Conservation (phyloP, 192 early-diverging fungal genomes). For the Backusella circina region DNA sequence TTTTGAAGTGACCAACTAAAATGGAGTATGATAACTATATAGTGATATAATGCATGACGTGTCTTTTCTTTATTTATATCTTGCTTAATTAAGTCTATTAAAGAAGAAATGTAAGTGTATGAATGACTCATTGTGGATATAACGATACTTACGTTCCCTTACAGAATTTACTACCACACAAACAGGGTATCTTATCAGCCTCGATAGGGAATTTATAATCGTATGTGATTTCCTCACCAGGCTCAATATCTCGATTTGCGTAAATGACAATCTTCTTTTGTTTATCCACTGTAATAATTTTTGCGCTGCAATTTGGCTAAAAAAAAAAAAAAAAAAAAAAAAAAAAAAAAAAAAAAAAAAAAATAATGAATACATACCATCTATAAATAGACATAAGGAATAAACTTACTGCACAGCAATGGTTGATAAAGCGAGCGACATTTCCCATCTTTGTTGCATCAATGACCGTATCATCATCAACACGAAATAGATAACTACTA, state of each 20-base stretch:
- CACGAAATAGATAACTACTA: conserved; percentile 91
- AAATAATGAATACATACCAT: not conserved
- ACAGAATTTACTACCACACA: conserved; percentile 84
- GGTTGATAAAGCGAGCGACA: conserved; percentile 96
- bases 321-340: not conserved
- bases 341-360: not conserved
- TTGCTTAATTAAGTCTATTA: conserved; percentile 1
- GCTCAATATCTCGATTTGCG: conserved; percentile 89
- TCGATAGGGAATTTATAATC: conserved; percentile 97
- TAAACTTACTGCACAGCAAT: conserved; percentile 85
- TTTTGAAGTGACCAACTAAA: not conserved
- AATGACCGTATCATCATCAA: conserved; percentile 92
- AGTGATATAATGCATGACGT: not conserved
- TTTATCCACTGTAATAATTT: conserved; percentile 86
- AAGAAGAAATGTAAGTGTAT: not conserved
- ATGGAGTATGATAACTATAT: not conserved
- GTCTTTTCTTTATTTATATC: not conserved
- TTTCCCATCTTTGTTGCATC: conserved; percentile 98
- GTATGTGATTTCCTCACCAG: conserved; percentile 97
- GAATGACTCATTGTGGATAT: not conserved
- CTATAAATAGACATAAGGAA: not conserved
- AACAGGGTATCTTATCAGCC: conserved; percentile 95
- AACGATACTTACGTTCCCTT: conserved; percentile 70
- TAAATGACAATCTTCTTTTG: conserved; percentile 97
- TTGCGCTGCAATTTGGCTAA: conserved; percentile 98